These are phyloP conservation scores for Mastigamoeba balamuthi DNA, from an alignment of 78 protist genomes.

Conservation along the genomic window DNA sequence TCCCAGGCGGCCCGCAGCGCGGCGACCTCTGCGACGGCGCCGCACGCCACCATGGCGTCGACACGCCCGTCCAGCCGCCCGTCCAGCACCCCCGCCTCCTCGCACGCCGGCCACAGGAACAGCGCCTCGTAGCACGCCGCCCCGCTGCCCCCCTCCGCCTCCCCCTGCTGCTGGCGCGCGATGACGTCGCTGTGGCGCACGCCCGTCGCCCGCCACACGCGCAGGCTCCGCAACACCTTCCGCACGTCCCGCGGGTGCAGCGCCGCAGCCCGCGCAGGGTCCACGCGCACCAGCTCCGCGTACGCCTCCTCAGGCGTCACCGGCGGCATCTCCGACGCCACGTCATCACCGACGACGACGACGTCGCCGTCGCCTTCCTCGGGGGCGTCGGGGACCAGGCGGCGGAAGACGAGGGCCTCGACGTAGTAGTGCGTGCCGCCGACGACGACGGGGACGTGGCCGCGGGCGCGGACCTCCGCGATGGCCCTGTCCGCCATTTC, in stretches of 20 bases:
- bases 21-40: not conserved
- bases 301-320: not conserved
- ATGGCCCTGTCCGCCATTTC: not conserved
- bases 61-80: not conserved
- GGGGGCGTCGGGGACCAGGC: not conserved
- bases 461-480: not conserved
- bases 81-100: not conserved
- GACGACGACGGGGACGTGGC: not conserved
- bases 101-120: slow-evolving; percentile 12
- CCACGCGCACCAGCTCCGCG: not conserved
- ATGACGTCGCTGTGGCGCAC: not conserved
- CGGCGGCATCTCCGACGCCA: not conserved
- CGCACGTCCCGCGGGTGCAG: slow-evolving; percentile 7
- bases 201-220: not conserved
- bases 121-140: not conserved
- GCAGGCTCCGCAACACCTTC: not conserved
- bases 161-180: not conserved
- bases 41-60: not conserved
- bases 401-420: not conserved
- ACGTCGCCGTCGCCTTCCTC: not conserved
- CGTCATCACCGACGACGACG: not conserved
- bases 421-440: slow-evolving; percentile 25
- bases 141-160: not conserved
- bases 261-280: slow-evolving; percentile 3
- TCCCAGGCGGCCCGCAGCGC: not conserved